Evolutionary conservation across 352 stramenopile species (phyloP), one percentile per base, ranked within the genome.

Genomic region (Phytophthora aleatoria): DNA sequence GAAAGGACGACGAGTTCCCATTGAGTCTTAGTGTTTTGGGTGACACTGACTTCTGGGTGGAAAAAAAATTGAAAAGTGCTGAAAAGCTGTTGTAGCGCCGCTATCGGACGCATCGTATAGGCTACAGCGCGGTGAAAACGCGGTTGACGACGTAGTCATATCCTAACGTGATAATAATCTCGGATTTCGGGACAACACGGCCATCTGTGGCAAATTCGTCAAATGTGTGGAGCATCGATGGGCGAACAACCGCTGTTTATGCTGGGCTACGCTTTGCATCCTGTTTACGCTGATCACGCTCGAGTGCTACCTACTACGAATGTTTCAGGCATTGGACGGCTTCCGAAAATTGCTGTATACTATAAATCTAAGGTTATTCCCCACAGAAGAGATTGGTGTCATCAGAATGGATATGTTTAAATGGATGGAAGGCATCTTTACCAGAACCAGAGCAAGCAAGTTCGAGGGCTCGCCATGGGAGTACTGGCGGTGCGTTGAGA

Each of bases 241-340:
- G 27, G 4, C 24, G 24, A 50, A 15, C 45, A 38, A 26, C 45
- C 45, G 4, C 45, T 51, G 3, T 39, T 51, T 15, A 51, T 51
- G 26, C 20, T 53, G 47, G 47, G 28, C 4, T 42, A 41, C 26
- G 47, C 15, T 42, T 16, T 53, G 28, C 47, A 53, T 53, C 47
- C 15, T 15, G 5, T 12, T 6, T 53, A 33, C 15, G 31, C 16
- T 2, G n/a, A 42, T 11, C 7, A 15, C 1, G 38, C 38, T 16
- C 13, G 38, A 8, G 11, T 11, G 6, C 13, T 43, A 24, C 38
- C 11, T 7, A 8, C 11, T 24, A 43, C 38, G 10, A 20, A 43
- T 5, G 13, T 43, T 2, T 43, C 38, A 20, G 13, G 38, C 38
- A 24, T 43, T 20, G 38, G 4, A 2, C 38, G 3, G 10, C 38